phyloP scores from a whole-genome alignment of 179 eudicot species.

The Nepenthes alata region DNA sequence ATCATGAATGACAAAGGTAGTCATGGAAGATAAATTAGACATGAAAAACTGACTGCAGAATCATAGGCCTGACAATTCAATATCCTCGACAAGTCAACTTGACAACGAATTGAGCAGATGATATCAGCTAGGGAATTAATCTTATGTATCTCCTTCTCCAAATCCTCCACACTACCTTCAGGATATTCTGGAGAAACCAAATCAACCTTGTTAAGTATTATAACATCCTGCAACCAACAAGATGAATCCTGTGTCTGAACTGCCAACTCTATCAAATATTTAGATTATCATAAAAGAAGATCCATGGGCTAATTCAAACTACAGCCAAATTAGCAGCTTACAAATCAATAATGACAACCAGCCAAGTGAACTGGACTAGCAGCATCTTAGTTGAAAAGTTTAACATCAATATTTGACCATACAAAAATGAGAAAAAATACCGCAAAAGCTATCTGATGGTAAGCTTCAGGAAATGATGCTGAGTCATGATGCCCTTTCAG shows the following conservation, averaged over 20 bases:
- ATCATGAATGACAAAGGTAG: not conserved
- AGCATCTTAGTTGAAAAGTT: not conserved
- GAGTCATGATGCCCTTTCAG: constrained; percentile 57
- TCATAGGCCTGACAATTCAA: constrained; percentile 77
- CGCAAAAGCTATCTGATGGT: constrained; percentile 85
- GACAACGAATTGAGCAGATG: constrained; percentile 66
- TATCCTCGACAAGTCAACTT: constrained; percentile 82
- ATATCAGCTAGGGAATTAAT: constrained; percentile 74
- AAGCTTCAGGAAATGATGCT: constrained; percentile 88
- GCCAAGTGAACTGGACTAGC: not conserved
- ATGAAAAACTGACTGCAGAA: constrained; percentile 45
- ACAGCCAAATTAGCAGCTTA: too few species aligned
- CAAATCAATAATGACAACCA: too few species aligned
- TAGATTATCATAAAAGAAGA: not conserved
- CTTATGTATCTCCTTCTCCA: constrained; percentile 74
- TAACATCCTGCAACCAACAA: constrained; percentile 57
- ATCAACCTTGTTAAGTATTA: constrained; percentile 87
- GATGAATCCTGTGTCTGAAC: not conserved
- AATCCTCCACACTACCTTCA: constrained; percentile 43
- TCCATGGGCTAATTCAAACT: too few species aligned
- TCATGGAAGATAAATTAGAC: not conserved
- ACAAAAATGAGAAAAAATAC: constrained; percentile 21
- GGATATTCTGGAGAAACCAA: constrained; percentile 57
- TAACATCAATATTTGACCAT: not conserved
- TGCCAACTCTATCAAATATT: not conserved